Evolutionary conservation across 441 rosid species (phyloP), one percentile per base, ranked within the genome.

Genomic region (Adansonia gregorii): DNA sequence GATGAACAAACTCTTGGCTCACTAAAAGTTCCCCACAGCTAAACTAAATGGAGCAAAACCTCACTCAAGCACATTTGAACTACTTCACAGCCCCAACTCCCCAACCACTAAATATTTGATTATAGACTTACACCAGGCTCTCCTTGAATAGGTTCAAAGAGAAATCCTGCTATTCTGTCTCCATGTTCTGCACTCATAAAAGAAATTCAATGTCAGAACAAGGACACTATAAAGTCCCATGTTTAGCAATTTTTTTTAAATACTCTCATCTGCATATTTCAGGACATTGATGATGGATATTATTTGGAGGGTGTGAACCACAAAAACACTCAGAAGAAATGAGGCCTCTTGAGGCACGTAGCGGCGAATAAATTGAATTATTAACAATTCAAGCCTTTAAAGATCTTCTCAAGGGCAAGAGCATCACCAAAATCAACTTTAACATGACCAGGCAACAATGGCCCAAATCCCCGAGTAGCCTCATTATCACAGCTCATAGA

Each of bases 401-500:
- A 92, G 41, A 89, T 80, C 72, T 84, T 90, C 90, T 90, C 97
- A 45, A 95, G 90, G 22, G 93, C 85, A 80, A 43, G 79, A 8
- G 64, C 81, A 54, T 94, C 97, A 77, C 99, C 99, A 82, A 92
- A 94, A 87, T 92, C 98, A 85, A 95, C 99, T 85, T 95, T 95
- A 64, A 91, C 83, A 80, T 94, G 91, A 75, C 99, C 99, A 0
- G 94, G 91, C 83, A 95, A 82, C 85, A 92, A 83, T 73, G 99
- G 99, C 52, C 97, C 98, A 67, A 95, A 95, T 58, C 97, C 99
- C 54, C 89, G 89, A 41, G 97, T 94, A 76, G 99, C 97, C 75
- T 95, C 97, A 76, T 89, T 92, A 91, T 95, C 99, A 86, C 99
- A 95, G 80, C 99, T 95, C 99, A 95, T 92, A 73, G 99, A 95